Percentiles rank a stretch among this genome's conserved stretches.
These are phyloP conservation scores for Aspergillus bombycis DNA, from an alignment of 2,329 filamentous ascomycete species.

Conservation along the genomic window DNA sequence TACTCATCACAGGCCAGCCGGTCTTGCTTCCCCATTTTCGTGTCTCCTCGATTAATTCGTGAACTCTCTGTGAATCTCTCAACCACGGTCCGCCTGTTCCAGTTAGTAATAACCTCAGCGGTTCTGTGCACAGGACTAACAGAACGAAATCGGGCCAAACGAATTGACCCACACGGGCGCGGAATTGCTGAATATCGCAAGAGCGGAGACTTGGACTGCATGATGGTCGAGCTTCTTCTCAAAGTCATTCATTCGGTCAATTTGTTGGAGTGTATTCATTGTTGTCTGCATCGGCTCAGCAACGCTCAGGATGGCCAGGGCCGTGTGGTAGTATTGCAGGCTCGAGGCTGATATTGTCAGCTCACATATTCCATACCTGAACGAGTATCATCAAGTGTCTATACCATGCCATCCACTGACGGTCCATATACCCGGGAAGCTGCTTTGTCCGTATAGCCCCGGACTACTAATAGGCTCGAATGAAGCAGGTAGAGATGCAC, in stretches of 20 bases:
- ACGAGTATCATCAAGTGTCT: background rate
- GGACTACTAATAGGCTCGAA: conserved; percentile 34
- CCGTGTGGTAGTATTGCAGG: conserved; percentile 49
- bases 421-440: conserved; percentile 46
- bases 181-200: conserved; percentile 50
- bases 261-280: conserved; percentile 21
- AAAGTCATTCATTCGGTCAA: conserved; percentile 12
- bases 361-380: background rate
- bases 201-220: conserved; percentile 47
- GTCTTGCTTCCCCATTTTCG: conserved; percentile 11
- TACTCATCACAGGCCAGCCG: conserved; percentile 11
- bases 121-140: conserved; percentile 33
- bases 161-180: conserved; percentile 51
- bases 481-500: conserved; percentile 30
- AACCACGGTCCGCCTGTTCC: conserved; percentile 21
- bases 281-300: conserved; percentile 14
- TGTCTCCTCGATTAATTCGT: conserved; percentile 2
- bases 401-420: conserved; percentile 50
- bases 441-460: conserved; percentile 9
- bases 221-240: conserved; percentile 34
- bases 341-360: conserved; percentile 39
- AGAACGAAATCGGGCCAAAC: conserved; percentile 54
- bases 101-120: background rate
- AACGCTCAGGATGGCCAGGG: conserved; percentile 36
- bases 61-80: conserved; percentile 7